A percentile compares a stretch with the other conserved stretches of the same genome.
Conservation (phyloP, 2,329 filamentous ascomycete genomes). For the Colletotrichum sp. region DNA sequence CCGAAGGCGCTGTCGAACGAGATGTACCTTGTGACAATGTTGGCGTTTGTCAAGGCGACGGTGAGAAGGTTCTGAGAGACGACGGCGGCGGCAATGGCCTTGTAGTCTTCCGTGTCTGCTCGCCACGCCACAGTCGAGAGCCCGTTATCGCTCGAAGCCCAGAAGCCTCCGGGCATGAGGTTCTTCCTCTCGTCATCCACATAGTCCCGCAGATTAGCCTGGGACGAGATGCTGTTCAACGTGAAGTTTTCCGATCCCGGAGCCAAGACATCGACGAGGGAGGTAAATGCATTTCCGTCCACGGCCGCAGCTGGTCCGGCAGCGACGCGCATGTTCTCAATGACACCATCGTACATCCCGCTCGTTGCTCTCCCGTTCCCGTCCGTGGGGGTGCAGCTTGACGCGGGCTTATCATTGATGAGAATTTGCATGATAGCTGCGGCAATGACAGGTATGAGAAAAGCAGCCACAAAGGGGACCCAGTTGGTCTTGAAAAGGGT, state of each 20-base stretch:
- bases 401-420: constrained; percentile 59
- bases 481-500: constrained; percentile 81
- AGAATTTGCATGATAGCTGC: constrained; percentile 82
- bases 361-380: constrained; percentile 45
- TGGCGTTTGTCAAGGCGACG: constrained; percentile 67
- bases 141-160: constrained; percentile 67
- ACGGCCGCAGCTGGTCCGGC: constrained; percentile 27
- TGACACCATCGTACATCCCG: constrained; percentile 41
- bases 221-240: constrained; percentile 46
- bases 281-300: background rate
- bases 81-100: constrained; percentile 57
- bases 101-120: constrained; percentile 49
- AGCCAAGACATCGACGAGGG: constrained; percentile 17
- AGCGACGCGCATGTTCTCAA: constrained; percentile 23
- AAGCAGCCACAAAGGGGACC: constrained; percentile 75
- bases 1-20: constrained; percentile 76
- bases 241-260: constrained; percentile 11
- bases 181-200: constrained; percentile 67
- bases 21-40: constrained; percentile 74
- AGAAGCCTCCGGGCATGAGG: constrained; percentile 79
- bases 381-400: constrained; percentile 56
- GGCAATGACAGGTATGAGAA: constrained; percentile 79
- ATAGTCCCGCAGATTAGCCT: constrained; percentile 71
- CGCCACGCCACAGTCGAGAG: constrained; percentile 73
- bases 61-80: constrained; percentile 71